Evolutionary conservation across 257 asterid genomes (phyloP).

Genomic region (Solanum phureja): DNA sequence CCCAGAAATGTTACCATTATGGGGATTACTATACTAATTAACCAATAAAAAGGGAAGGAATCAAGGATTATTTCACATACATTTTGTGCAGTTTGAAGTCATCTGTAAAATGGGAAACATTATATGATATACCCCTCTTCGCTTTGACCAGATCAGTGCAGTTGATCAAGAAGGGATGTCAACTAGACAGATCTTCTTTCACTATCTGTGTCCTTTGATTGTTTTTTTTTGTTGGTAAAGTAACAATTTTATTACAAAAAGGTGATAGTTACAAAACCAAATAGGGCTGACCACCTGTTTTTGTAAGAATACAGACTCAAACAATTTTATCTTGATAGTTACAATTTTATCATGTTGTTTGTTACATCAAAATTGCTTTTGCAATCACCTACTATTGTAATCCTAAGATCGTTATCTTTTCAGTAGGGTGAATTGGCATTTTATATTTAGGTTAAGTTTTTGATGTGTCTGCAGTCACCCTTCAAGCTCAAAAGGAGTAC

Average conservation of each 20-base stretch:
- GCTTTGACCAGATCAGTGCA: background rate
- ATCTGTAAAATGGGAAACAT: background rate
- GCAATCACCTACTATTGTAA: background rate
- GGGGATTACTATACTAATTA: background rate
- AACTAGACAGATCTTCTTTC: background rate
- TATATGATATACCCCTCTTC: background rate
- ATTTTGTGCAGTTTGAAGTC: background rate
- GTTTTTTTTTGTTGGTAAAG: background rate
- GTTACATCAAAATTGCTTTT: background rate
- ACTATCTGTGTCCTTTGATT: background rate
- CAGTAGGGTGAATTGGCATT: background rate
- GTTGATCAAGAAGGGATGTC: background rate
- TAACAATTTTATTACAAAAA: background rate
- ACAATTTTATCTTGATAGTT: background rate
- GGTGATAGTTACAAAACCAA: background rate
- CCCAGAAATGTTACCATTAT: background rate
- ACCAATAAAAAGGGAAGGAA: background rate
- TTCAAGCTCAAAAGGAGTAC: constrained; percentile 69
- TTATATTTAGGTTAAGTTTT: background rate
- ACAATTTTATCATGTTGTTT: background rate
- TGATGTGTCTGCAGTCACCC: constrained; percentile 45
- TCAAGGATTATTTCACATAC: background rate
- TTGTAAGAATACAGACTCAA: background rate
- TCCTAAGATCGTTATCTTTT: background rate
- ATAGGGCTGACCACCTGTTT: background rate